Base-by-base conservation (phyloP, 768 basidiomycete species). In the Cystofilobasidium macerans region DNA sequence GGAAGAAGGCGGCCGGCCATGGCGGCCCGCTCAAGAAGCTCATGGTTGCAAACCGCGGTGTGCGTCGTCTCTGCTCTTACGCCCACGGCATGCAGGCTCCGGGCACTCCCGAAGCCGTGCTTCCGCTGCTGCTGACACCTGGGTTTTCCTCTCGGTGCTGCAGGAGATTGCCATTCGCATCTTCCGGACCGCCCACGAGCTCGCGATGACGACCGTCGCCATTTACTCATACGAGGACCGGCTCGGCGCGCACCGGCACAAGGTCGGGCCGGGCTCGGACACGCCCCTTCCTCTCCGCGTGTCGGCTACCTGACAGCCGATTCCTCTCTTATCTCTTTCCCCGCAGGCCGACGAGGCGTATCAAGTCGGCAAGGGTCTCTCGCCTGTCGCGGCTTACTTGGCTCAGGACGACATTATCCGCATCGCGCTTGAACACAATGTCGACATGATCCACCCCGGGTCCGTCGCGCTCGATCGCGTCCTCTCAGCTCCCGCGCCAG, bases 371-470 rank as follows among this genome's bases (percentile, higher is more conserved):
- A 91, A 88, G 73, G 95, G 95, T 12, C 77, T 97, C 59, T 92
- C 93, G 18, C 95, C 95, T 36, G 95, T 99, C 45, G 95, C 81
- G 22, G 95, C 95, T 13, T 99, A 99, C 77, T 87, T 99, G 69
- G 86, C 93, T 2, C 93, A 97, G 76, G 91, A 98, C 72, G 92
- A 95, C 73, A 98, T 99, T 77, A 92, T 99, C 78, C 80, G 85
- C 69, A 86, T 92, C 70, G 90, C 92, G n/a, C 82, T 98, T 51
- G 93, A 98, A 77, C 92, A 98, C 77, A 93, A 90, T 30, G 95
- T 99, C 30, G 94, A 97, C 76, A 98, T 99, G 95, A 98, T 99
- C 74, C 95, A 98, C 78, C 95, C 92, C 14, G 92, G 93, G 89
- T 91, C 71, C 73, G 81, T 76, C 59, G 48, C 38, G 62, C 14